These are phyloP conservation scores for Asterophora lycoperdoides DNA, from an alignment of 768 basidiomycete species.

Conservation along the genomic window DNA sequence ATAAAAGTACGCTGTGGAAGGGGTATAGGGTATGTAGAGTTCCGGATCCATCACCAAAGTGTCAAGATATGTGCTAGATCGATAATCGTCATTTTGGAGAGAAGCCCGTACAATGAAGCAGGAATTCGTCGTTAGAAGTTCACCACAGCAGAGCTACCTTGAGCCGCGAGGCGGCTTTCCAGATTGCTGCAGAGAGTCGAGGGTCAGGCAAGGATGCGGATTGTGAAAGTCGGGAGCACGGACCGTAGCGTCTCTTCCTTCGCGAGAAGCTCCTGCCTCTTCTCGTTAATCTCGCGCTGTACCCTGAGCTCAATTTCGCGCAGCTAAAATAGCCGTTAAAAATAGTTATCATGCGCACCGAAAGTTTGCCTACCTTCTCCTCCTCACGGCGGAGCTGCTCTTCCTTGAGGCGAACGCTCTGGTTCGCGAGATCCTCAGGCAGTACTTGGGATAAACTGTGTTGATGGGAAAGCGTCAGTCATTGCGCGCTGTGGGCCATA, in stretches of 20 bases:
- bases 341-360: not conserved
- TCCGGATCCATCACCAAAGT: conserved; percentile 16
- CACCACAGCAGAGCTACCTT: conserved; percentile 29
- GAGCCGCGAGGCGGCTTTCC: conserved; percentile 55
- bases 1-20: not conserved
- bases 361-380: conserved; percentile 53
- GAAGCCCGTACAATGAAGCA: not conserved
- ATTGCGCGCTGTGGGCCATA: conserved; percentile 1
- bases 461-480: not conserved
- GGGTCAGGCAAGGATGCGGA: conserved; percentile 1
- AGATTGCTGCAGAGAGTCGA: conserved; percentile 43
- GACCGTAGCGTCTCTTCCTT: conserved; percentile 80
- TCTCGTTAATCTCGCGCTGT: conserved; percentile 85
- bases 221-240: conserved; percentile 10
- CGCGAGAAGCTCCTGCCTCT: conserved; percentile 79
- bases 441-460: conserved; percentile 63
- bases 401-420: conserved; percentile 84
- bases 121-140: conserved; percentile 9
- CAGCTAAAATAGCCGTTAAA: conserved; percentile 36
- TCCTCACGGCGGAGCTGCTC: conserved; percentile 86
- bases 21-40: conserved; percentile 14
- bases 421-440: conserved; percentile 84
- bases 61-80: conserved; percentile 11
- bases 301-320: conserved; percentile 85
- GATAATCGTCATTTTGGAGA: conserved; percentile 2